Percentiles rank a stretch among this genome's conserved stretches.
Evolutionary conservation across 202 grass and related monocot species (phyloP).

Genomic region (Miscanthus sacchariflorus): DNA sequence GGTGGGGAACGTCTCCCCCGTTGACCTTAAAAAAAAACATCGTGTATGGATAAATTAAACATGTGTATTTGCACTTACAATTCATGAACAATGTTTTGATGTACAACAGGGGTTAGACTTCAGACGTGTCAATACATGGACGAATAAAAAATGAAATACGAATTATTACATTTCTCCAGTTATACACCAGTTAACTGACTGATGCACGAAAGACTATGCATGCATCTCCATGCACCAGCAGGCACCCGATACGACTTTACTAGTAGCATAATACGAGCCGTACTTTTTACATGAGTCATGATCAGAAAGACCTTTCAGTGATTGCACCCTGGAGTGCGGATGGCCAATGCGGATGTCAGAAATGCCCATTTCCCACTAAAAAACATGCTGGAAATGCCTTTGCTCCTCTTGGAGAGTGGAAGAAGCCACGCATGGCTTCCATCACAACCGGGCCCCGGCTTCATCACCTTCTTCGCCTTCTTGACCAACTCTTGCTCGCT

Average conservation of each 20-base stretch:
- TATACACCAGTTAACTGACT: slow-evolving; percentile 50
- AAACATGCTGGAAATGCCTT: slow-evolving; percentile 74
- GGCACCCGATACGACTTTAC: slow-evolving; percentile 35
- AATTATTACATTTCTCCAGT: slow-evolving; percentile 44
- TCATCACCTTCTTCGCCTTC: slow-evolving; percentile 54
- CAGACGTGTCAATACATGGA: slow-evolving; percentile 39
- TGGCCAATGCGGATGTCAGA: slow-evolving; percentile 60
- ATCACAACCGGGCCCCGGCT: slow-evolving; percentile 37
- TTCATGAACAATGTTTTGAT: slow-evolving; percentile 45
- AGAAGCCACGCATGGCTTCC: slow-evolving; percentile 45
- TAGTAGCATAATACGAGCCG: slow-evolving; percentile 18
- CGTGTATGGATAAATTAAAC: slow-evolving; percentile 7
- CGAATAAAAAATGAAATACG: slow-evolving; percentile 31
- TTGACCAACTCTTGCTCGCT: slow-evolving; percentile 43
- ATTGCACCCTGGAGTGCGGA: slow-evolving; percentile 51
- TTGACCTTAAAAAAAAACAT: neutral
- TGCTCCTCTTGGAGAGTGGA: slow-evolving; percentile 50
- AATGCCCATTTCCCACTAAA: slow-evolving; percentile 82
- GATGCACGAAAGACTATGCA: slow-evolving; percentile 24
- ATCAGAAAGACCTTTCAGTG: slow-evolving; percentile 58
- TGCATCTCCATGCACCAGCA: slow-evolving; percentile 36
- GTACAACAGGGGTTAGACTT: slow-evolving; percentile 51
- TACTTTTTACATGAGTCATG: slow-evolving; percentile 38
- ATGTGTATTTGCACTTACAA: slow-evolving; percentile 54
- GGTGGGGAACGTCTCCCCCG: too few species aligned